A percentile compares a stretch with the other conserved stretches of the same genome.
Evolutionary conservation across 2,329 filamentous ascomycete genomes (phyloP).

Genomic region (Penicillium sp.): DNA sequence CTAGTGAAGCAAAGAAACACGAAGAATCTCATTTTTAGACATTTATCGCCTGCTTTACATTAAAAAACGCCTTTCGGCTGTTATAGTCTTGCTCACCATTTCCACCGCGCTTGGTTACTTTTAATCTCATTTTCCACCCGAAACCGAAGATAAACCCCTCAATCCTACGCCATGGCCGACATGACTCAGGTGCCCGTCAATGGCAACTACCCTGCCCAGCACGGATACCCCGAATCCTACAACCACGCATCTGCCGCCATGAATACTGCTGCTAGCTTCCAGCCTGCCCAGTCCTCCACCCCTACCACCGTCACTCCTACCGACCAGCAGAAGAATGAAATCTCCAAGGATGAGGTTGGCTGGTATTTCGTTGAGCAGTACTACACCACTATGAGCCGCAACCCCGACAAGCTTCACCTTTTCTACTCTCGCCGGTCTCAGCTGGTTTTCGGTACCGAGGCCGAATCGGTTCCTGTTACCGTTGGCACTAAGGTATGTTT

Average conservation of each 20-base stretch:
- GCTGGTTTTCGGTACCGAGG: slow-evolving; percentile 88
- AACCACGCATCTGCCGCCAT: slow-evolving; percentile 35
- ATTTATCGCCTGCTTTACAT: slow-evolving; percentile 6
- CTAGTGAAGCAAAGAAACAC: slow-evolving; percentile 24
- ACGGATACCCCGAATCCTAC: slow-evolving; percentile 41
- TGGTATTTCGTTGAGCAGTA: slow-evolving; percentile 99
- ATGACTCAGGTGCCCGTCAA: slow-evolving; percentile 43
- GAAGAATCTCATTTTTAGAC: slow-evolving; percentile 22
- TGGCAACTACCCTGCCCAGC: slow-evolving; percentile 43
- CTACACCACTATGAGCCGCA: slow-evolving; percentile 95
- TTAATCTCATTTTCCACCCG: slow-evolving; percentile 17
- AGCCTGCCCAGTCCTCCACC: slow-evolving; percentile 42
- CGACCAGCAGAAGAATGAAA: slow-evolving; percentile 44
- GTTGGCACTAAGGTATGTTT: slow-evolving; percentile 78
- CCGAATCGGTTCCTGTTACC: slow-evolving; percentile 80
- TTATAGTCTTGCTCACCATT: slow-evolving; percentile 6
- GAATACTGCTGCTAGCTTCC: slow-evolving; percentile 39
- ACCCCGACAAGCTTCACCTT: slow-evolving; percentile 86
- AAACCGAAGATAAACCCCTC: slow-evolving; percentile 11
- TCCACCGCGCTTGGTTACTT: slow-evolving; percentile 16
- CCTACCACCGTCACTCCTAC: slow-evolving; percentile 39
- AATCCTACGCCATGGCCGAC: slow-evolving; percentile 39
- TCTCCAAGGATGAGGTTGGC: slow-evolving; percentile 88
- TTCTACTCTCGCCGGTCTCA: slow-evolving; percentile 97
- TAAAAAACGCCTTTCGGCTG: slow-evolving; percentile 16